Percentiles rank a stretch among this genome's conserved stretches.
These are phyloP conservation scores for Rhodotorula glutinis DNA, from an alignment of 1,284 basidiomycete species.

Conservation along the genomic window DNA sequence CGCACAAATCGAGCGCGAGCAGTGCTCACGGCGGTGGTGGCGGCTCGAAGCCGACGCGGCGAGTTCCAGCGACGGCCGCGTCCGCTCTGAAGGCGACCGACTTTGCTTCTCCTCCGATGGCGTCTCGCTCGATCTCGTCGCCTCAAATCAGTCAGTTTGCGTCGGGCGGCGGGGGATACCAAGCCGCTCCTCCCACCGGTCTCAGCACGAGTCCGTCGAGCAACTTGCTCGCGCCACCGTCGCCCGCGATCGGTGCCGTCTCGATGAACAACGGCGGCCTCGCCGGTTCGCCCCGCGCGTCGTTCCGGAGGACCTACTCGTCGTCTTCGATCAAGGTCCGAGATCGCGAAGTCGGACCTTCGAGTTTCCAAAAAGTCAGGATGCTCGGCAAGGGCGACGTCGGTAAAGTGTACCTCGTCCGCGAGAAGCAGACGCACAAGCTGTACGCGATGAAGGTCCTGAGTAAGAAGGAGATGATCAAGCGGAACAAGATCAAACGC, in stretches of 20 bases:
- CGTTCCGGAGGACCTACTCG: conserved; percentile 90
- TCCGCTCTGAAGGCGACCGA: background rate
- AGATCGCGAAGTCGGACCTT: conserved; percentile 84
- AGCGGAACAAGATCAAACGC: conserved; percentile 95
- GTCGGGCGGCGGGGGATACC: background rate
- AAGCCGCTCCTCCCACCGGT: no score
- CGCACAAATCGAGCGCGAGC: conserved; percentile 18
- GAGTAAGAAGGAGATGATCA: conserved; percentile 97
- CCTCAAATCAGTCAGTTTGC: conserved; percentile 18
- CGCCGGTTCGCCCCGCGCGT: conserved; percentile 31
- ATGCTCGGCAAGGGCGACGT: conserved; percentile 94
- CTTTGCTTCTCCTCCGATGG: conserved; percentile 3
- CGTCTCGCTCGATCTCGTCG: conserved; percentile 31
- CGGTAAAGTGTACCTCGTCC: conserved; percentile 90
- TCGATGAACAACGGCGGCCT: conserved; percentile 31
- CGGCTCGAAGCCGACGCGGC: background rate
- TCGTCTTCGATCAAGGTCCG: conserved; percentile 96
- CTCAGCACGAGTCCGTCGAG: background rate
- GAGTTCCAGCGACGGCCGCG: no score
- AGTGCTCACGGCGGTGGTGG: conserved; percentile 5
- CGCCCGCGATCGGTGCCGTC: conserved; percentile 5
- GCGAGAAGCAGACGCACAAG: conserved; percentile 90
- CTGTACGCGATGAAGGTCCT: conserved; percentile 96
- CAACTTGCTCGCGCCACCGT: conserved; percentile 26
- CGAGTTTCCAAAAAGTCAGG: conserved; percentile 90